Percentiles rank a stretch among this genome's conserved stretches.
These are phyloP conservation scores for Chlamydomonas sphaeroides DNA, from an alignment of 139 green algal species.

Conservation along the genomic window DNA sequence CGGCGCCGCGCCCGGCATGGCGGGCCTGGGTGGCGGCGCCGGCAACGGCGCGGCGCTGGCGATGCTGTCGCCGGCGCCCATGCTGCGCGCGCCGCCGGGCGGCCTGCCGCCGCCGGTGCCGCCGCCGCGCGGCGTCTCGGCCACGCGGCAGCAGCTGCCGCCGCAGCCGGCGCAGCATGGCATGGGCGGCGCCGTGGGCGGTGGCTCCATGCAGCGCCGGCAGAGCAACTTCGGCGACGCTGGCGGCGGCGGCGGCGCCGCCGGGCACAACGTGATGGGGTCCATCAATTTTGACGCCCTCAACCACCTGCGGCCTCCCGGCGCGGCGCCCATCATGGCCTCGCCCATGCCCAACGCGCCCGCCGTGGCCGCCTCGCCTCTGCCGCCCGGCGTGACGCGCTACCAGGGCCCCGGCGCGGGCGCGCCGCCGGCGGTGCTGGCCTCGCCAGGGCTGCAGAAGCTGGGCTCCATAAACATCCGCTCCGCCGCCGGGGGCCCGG, in stretches of 20 bases:
- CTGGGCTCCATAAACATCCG: constrained; percentile 15
- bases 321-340: too few relatives aligned
- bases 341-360: too few relatives aligned
- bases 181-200: background rate
- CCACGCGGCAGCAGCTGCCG: background rate
- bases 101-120: background rate
- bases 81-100: background rate
- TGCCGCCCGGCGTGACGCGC: constrained; percentile 36
- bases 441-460: background rate
- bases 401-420: background rate
- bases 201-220: background rate
- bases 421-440: background rate
- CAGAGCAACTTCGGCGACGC: background rate
- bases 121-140: background rate
- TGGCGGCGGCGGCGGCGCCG: background rate
- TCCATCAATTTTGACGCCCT: constrained; percentile 27
- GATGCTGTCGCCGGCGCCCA: background rate
- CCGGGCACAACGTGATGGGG: background rate
- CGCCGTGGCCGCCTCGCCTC: background rate
- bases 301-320: too few relatives aligned
- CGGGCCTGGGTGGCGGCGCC: background rate
- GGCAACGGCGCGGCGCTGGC: constrained; percentile 3
- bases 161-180: background rate
- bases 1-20: background rate
- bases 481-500: background rate